Evolutionary conservation across 306 rosid genomes (phyloP).

Genomic region (Corylus americana): DNA sequence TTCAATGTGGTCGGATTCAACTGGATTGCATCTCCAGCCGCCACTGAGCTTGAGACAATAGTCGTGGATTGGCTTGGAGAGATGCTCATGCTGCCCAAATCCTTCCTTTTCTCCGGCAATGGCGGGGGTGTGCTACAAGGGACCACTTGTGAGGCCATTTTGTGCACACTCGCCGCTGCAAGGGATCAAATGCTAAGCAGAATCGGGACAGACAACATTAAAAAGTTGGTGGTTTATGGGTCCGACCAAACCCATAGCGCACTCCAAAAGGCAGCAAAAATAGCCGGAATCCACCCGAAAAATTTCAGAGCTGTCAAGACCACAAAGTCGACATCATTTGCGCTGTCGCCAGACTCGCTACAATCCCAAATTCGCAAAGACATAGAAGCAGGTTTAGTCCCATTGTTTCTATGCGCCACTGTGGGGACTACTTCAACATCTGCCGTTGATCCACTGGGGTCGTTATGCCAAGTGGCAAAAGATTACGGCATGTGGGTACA

Average conservation of each 20-base stretch:
- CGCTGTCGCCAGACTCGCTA: slow-evolving; percentile 23
- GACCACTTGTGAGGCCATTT: slow-evolving; percentile 46
- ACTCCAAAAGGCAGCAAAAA: slow-evolving; percentile 31
- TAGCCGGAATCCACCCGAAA: slow-evolving; percentile 29
- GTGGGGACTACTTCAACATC: slow-evolving; percentile 45
- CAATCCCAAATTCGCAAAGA: slow-evolving; percentile 10
- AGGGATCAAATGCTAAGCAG: slow-evolving; percentile 26
- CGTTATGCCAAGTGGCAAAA: slow-evolving; percentile 29
- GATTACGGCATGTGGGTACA: slow-evolving; percentile 48
- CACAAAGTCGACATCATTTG: slow-evolving; percentile 14
- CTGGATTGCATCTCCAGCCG: slow-evolving; percentile 50
- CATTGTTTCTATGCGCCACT: slow-evolving; percentile 33
- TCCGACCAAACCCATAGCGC: slow-evolving; percentile 48
- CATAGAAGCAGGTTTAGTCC: slow-evolving; percentile 26
- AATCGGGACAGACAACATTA: slow-evolving; percentile 23
- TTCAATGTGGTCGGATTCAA: slow-evolving; percentile 41
- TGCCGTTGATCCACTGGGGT: slow-evolving; percentile 36
- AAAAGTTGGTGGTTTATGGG: slow-evolving; percentile 37
- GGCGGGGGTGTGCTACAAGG: slow-evolving; percentile 46
- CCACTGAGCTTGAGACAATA: slow-evolving; percentile 43
- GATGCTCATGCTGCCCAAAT: slow-evolving; percentile 41
- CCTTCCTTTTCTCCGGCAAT: slow-evolving; percentile 32
- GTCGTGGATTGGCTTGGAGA: slow-evolving; percentile 52
- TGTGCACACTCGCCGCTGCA: slow-evolving; percentile 40
- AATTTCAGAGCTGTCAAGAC: slow-evolving; percentile 32